Base-by-base conservation (phyloP, 2,329 filamentous ascomycete species). In the Talaromyces piceae region DNA sequence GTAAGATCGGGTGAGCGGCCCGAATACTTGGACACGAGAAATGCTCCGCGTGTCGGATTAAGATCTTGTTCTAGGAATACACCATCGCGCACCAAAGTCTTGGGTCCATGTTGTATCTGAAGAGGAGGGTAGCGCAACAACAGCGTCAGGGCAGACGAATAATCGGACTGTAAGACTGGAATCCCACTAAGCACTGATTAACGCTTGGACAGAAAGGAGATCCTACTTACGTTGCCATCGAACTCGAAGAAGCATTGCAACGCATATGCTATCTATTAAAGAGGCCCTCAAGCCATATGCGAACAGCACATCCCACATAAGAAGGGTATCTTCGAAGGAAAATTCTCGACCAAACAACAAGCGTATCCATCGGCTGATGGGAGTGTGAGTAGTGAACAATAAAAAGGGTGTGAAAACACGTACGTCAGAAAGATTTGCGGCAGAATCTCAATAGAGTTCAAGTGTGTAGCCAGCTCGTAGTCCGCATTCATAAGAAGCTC, bases 371-470 rank as follows among this genome's bases (percentile, higher is more conserved):
- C 93, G 89, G 57, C 87, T 91, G 37, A 4, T 23, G 39, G 45
- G 31, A 54, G 37, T 12, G 45, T 37, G 33, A 37, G 33, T 20
- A 7, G 16, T 18, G 33, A 37, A 18, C 7, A 37, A 4, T 37
- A 18, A 2, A 44, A 23, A 4, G n/a, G 4, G 4, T 50, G 45
- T 13, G 16, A 49, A 5, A 27, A n/a, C 11, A 65, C 80, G 67
- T 71, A 93, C 87, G 97, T 94, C 22, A 97, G 73, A 63, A 97
- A 98, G 47, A 98, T 91, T 61, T 98, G 93, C 1, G 93, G 93
- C n/a, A 96, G 73, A 55, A 98, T 84, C 54, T 96, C 91, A 44
- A 96, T 84, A 54, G 82, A 80, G 53, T 83, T 84, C 16, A 98
- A 77, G 66, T 97, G 91, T 22, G 77, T 76, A 12, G 88, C 86